phyloP scores from a whole-genome alignment of 2,329 filamentous ascomycete species.

The Daldinia sp. region DNA sequence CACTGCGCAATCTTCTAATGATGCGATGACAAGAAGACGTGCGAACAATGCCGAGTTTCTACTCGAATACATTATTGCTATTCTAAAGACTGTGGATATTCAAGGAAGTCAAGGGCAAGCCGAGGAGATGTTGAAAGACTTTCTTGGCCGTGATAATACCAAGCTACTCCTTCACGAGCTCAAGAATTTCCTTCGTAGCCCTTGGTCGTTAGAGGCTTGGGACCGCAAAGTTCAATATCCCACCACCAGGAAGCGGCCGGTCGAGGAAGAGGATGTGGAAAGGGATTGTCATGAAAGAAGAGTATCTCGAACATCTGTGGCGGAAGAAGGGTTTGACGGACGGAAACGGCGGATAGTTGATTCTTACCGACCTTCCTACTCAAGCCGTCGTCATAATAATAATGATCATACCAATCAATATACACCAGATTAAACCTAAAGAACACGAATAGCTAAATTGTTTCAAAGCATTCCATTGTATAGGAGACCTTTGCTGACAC shows the following conservation, averaged over 20 bases:
- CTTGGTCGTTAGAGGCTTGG: slow-evolving; percentile 82
- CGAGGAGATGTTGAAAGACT: slow-evolving; percentile 82
- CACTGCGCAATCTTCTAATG: slow-evolving; percentile 40
- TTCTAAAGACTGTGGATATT: slow-evolving; percentile 84
- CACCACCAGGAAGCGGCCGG: slow-evolving; percentile 29
- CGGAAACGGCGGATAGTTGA: slow-evolving; percentile 38
- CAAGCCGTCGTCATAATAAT: slow-evolving; percentile 20
- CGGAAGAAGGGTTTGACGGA: slow-evolving; percentile 6
- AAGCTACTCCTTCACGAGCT: slow-evolving; percentile 87
- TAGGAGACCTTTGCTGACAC: too few species aligned
- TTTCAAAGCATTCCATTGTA: too few species aligned
- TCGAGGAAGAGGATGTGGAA: slow-evolving; percentile 19
- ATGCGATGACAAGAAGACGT: slow-evolving; percentile 55
- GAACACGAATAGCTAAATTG: too few species aligned
- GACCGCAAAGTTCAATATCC: slow-evolving; percentile 82
- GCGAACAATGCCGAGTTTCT: slow-evolving; percentile 84
- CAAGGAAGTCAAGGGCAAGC: slow-evolving; percentile 83
- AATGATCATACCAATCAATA: slow-evolving; percentile 16
- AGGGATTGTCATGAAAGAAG: background rate
- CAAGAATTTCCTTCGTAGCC: slow-evolving; percentile 84
- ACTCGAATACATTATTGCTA: slow-evolving; percentile 85
- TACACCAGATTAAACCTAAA: slow-evolving; percentile 16
- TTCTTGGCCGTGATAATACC: slow-evolving; percentile 79
- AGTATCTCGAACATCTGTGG: slow-evolving; percentile 9
- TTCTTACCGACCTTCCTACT: slow-evolving; percentile 45